Base-by-base conservation (phyloP, 768 basidiomycete species). In the Pilatotrama ljubarskyi region DNA sequence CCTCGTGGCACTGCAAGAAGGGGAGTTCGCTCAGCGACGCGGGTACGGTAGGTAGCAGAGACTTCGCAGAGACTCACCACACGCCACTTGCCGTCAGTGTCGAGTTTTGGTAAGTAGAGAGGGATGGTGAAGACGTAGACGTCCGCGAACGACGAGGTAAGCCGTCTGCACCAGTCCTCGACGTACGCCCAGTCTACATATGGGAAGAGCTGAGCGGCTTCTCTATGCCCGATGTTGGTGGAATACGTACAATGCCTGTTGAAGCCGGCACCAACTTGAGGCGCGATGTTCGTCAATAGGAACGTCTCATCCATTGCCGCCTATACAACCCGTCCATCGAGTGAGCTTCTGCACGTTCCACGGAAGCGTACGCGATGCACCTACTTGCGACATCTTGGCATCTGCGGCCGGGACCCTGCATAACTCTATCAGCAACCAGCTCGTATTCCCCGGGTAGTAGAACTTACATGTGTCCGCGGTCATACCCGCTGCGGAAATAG, bases 91-190 rank as follows among this genome's bases (percentile, higher is more conserved):
- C 95, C 95, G 69, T 98, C 96, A 3, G 84, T 68, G 4, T 93
- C 90, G 49, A 84, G 82, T 49, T 83, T 85, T 0, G 97, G 97
- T 2, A 98, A 84, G 75, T 98, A 99, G n/a, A 99, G 78, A 0
- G 97, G 97, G 17, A 99, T 82, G 3, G 97, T 99, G 76, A 99
- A 99, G 47, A 98, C 87, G 74, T 95, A 99, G 50, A 99, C 97
- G 69, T 99, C 95, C 41, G 90, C 76, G 72, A 97, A 99, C 26
- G 79, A 82, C n/a, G 77, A 81, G 0, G 96, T 98, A 49, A 98
- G 81, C 10, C 87, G 82, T 41, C 97, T 82, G 73, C 95, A 98
- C 89, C 95, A 99, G 66, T 97, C 89, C 74, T 97, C 93, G 15
- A 96, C 74, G 72, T 95, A 97, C 10, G 94, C 95, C 95, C 95